Evolutionary conservation across 2,329 filamentous ascomycete genomes (phyloP), one percentile per base, ranked within the genome.

Genomic region (Fusarium sacchari): DNA sequence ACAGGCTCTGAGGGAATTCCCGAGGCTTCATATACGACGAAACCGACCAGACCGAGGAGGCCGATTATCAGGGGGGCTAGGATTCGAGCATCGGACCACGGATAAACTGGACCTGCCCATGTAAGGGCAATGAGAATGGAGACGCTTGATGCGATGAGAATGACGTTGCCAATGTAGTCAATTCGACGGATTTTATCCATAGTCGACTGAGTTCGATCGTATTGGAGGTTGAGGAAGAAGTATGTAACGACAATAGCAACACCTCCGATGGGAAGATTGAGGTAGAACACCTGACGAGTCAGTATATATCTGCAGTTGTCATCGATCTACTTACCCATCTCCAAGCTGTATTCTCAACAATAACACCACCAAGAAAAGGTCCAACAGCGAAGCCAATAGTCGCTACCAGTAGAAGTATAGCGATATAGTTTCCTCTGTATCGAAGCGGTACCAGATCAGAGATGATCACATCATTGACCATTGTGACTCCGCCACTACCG

Each of bases 401-500:
- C 50, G 77, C 79, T 0, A 82, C 74, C 4, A 79, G 50, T 8
- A 82, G 68, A 6, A 85, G 69, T 3, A 83, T 76, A 6, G 77
- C 80, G 36, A 83, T 77, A 55, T 83, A 88, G 14, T 82, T 82
- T 1, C 84, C 83, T 52, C 87, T 78, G 59, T 88, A 80, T 7
- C 84, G 79, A 6, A 89, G 76, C 0, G 87, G 86, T 0, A 89
- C 83, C 7, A 89, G 76, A 64, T 90, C 88, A 22, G 82, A 79
- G 7, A 81, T 68, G 37, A 81, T 75, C 34, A 80, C 72, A 50
- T 80, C 78, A 82, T 74, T 64, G 75, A 80, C 66, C 86, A 79
- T 73, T 14, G 63, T 71, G 0, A 80, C 55, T 3, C 79, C 79
- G 0, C 77, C 79, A 50, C 72, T 74, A 8, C 79, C 79, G 8